Conservation (phyloP, 2,329 filamentous ascomycete species). For the Lomentospora prolificans region DNA sequence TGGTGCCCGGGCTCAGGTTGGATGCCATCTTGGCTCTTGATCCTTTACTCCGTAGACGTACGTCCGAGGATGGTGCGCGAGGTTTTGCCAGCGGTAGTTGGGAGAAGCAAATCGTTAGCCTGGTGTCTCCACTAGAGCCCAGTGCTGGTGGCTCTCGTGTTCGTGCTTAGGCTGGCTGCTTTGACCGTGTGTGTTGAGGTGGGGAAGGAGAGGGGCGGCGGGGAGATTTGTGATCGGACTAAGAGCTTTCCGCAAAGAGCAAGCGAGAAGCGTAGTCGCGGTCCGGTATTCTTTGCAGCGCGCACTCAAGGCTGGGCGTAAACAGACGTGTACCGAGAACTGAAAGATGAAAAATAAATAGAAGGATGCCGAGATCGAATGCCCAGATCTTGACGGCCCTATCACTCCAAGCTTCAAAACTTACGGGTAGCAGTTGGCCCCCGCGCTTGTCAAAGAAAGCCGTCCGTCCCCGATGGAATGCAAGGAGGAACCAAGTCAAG, state of each 20-base stretch:
- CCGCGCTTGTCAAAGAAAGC: not conserved
- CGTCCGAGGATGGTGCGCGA: not conserved
- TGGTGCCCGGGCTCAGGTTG: not conserved
- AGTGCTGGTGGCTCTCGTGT: no score
- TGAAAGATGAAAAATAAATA: not conserved
- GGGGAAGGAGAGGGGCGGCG: not conserved
- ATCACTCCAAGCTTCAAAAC: not conserved
- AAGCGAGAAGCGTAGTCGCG: no score
- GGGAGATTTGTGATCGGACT: constrained; percentile 1
- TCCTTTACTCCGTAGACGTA: not conserved
- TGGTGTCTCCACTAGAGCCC: not conserved
- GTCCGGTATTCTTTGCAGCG: not conserved
- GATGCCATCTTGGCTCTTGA: constrained; percentile 1
- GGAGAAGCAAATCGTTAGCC: no score
- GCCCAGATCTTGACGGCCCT: not conserved
- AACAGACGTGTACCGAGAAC: not conserved
- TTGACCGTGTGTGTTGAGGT: not conserved
- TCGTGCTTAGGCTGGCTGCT: not conserved
- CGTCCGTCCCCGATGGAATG: not conserved
- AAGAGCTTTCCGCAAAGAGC: no score
- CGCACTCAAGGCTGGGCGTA: not conserved
- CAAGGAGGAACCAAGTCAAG: not conserved
- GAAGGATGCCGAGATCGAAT: not conserved
- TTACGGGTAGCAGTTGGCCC: no score
- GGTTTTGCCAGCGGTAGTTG: not conserved